Base-by-base conservation (phyloP, 305 asterid species). In the Euphrasia arctica region DNA sequence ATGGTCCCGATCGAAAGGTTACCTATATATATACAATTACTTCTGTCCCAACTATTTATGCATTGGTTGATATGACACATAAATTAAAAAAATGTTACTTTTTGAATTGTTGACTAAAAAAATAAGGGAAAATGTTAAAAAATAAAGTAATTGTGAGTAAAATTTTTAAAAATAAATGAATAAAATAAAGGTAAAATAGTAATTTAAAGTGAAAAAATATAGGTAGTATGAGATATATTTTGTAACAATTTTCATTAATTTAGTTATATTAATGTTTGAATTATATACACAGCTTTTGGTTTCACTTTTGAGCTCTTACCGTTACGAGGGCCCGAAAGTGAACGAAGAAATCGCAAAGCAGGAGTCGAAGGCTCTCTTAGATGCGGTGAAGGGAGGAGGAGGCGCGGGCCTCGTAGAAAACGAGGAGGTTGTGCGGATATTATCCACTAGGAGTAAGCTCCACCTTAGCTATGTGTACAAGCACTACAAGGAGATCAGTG, bases 241-340 rank as follows among this genome's bases (percentile, higher is more conserved):
- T n/a, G n/a, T 10, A 47, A 2, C 4, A 3, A 11, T 47, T 47
- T 12, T 49, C 54, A 49, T 49, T 49, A 27, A 3, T 14, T 14
- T 5, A 11, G 0, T 4, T 48, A 4, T n/a, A 1, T 5, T 36
- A 36, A 49, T 49, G 54, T 49, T 49, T 49, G 54, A 49, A 49
- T n/a, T n/a, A n/a, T n/a, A n/a, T n/a, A n/a, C n/a, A n/a, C 94
- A 88, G 98, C 86, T 89, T 64, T 70, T 91, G 79, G 85, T 86
- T 60, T 94, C 79, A 22, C 69, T 91, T 4, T 76, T 89, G 80
- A 86, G 89, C 45, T 60, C 90, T 11, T 87, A 88, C 41, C 86
- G 96, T 2, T 89, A 91, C 10, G 95, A 91, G 71, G 98, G 98
- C 31, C 79, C 84, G 65, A 78, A 68, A 57, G 75, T 85, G 56